Evolutionary conservation across 768 basidiomycete genomes (phyloP).

Genomic region (Pholiota molesta): DNA sequence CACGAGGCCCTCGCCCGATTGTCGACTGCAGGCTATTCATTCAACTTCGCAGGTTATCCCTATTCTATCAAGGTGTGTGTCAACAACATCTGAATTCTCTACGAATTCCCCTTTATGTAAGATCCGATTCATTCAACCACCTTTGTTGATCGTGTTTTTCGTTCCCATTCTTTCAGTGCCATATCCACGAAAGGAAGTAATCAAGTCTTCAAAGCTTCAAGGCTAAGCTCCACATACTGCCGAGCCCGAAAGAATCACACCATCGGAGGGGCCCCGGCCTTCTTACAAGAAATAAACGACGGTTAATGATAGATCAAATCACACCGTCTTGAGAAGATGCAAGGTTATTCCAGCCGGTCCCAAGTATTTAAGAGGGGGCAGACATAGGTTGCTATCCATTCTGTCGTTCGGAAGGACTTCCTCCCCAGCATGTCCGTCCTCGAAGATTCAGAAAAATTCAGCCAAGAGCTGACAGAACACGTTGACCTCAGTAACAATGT

Average conservation of each 20-base stretch:
- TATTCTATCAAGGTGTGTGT: no score
- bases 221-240: background rate
- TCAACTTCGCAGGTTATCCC: no score
- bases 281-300: background rate
- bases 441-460: conserved; percentile 14
- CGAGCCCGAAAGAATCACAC: background rate
- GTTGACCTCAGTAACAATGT: conserved; percentile 25
- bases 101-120: background rate
- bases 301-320: background rate
- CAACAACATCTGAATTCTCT: background rate
- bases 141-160: background rate
- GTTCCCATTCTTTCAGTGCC: background rate
- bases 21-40: no score
- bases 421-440: conserved; percentile 12
- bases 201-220: no score
- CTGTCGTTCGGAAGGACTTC: background rate
- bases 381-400: background rate
- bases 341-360: background rate
- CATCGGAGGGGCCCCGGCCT: background rate
- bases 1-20: no score
- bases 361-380: background rate
- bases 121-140: background rate
- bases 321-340: conserved; percentile 2
- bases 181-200: background rate
- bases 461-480: conserved; percentile 15